These are phyloP conservation scores for Teratosphaeria nubilosa DNA, from an alignment of 2,329 filamentous ascomycete species.

Conservation along the genomic window DNA sequence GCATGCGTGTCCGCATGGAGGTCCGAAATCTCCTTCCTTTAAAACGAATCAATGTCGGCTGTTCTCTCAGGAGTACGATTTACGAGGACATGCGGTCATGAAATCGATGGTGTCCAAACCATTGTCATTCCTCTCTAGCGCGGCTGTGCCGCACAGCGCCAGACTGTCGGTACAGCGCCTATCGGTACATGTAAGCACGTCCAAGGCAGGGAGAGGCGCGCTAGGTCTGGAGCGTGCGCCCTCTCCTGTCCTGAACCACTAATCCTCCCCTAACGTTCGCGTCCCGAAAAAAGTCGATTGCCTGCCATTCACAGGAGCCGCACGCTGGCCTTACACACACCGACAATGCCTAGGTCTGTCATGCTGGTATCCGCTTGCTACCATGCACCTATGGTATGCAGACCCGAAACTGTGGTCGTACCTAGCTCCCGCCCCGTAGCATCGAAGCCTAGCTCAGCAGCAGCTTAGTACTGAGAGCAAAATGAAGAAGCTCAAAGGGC, in stretches of 20 bases:
- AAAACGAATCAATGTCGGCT: neutral
- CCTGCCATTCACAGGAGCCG: neutral
- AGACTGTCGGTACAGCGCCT: neutral
- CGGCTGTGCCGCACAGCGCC: neutral
- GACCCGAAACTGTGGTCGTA: neutral
- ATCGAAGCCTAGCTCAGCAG: neutral
- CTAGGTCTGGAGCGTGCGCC: neutral
- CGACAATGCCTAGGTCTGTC: neutral
- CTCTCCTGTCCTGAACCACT: neutral
- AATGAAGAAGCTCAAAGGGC: neutral
- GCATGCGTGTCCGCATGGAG: neutral
- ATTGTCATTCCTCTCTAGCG: neutral
- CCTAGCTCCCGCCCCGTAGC: neutral
- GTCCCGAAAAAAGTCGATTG: neutral
- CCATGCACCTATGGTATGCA: neutral
- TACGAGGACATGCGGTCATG: too few relatives aligned
- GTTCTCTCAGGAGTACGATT: neutral
- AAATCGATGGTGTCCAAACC: too few relatives aligned
- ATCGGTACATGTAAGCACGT: too few relatives aligned
- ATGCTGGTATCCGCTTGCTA: neutral
- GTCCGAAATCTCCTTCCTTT: neutral
- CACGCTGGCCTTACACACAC: neutral
- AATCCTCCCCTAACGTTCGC: neutral
- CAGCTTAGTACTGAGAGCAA: neutral
- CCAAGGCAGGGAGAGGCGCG: neutral